Conservation (phyloP, 1,139 yeast species). For the Zygoascus meyerae region DNA sequence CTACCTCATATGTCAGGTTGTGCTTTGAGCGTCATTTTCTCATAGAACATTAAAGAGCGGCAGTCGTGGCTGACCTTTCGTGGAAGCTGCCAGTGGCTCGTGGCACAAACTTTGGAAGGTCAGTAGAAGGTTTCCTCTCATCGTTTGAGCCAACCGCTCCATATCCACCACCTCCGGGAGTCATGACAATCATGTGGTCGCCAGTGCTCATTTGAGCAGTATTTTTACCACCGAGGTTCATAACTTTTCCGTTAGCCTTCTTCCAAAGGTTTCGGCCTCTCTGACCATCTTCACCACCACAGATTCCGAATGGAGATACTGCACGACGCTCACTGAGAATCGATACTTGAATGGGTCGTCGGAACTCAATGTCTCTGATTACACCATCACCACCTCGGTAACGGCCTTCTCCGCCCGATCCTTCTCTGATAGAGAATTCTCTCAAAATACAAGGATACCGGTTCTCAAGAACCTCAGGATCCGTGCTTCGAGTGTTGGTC, state of each 20-base stretch:
- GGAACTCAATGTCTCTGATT: slow-evolving; percentile 55
- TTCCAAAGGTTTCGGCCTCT: slow-evolving; percentile 57
- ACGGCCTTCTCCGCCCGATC: slow-evolving; percentile 56
- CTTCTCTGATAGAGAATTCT: slow-evolving; percentile 47
- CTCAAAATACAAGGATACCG: slow-evolving; percentile 59
- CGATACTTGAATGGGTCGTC: slow-evolving; percentile 50
- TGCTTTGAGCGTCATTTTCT: no score
- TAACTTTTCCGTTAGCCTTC: slow-evolving; percentile 24
- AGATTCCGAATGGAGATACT: slow-evolving; percentile 53
- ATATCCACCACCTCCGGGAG: slow-evolving; percentile 47
- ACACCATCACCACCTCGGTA: slow-evolving; percentile 60
- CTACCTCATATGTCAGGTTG: no score
- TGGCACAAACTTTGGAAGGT: slow-evolving; percentile 4
- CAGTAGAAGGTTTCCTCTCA: neutral
- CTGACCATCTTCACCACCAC: slow-evolving; percentile 55
- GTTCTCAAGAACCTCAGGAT: slow-evolving; percentile 60
- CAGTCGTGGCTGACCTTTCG: slow-evolving; percentile 6
- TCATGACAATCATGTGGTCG: slow-evolving; percentile 48
- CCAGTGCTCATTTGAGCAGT: slow-evolving; percentile 47
- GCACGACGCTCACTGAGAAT: slow-evolving; percentile 58
- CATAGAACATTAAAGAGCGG: no score
- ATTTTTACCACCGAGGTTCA: slow-evolving; percentile 56
- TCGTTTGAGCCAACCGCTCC: slow-evolving; percentile 20
- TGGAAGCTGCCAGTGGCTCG: slow-evolving; percentile 11
- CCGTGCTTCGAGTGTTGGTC: slow-evolving; percentile 69